These are phyloP conservation scores for Curvularia lunata DNA, from an alignment of 2,329 filamentous ascomycete genomes.

Conservation along the genomic window DNA sequence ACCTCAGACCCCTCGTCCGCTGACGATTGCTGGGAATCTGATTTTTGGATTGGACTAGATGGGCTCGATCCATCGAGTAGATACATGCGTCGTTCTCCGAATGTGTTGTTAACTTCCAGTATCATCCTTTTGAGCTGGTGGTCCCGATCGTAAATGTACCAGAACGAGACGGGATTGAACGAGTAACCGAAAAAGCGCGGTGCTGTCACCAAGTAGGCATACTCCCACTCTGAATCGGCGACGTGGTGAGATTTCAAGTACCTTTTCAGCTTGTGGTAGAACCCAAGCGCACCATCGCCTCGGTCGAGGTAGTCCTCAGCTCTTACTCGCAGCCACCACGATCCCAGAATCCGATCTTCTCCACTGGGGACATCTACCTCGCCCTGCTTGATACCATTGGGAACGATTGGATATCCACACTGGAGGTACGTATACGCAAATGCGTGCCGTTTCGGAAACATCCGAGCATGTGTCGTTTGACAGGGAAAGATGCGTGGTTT, in stretches of 20 bases:
- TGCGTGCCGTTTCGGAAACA: conserved; percentile 71
- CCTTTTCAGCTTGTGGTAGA: conserved; percentile 67
- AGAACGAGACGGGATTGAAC: conserved; percentile 80
- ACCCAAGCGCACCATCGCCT: conserved; percentile 57
- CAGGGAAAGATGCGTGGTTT: conserved; percentile 65
- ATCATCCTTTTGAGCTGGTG: conserved; percentile 68
- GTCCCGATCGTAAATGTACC: conserved; percentile 72
- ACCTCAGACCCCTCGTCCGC: conserved; percentile 8
- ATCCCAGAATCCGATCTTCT: conserved; percentile 38
- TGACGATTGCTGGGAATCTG: conserved; percentile 16
- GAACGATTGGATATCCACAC: conserved; percentile 71
- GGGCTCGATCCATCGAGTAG: conserved; percentile 55
- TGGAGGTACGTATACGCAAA: conserved; percentile 76
- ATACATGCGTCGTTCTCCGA: conserved; percentile 73
- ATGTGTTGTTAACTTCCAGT: conserved; percentile 78
- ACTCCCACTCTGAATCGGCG: conserved; percentile 66
- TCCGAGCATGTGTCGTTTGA: conserved; percentile 67
- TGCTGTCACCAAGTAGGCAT: conserved; percentile 74
- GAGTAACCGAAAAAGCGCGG: conserved; percentile 72
- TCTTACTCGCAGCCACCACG: conserved; percentile 65
- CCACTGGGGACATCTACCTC: conserved; percentile 26
- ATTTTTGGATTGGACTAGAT: conserved; percentile 36
- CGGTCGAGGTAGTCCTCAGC: conserved; percentile 67
- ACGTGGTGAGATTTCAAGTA: conserved; percentile 66
- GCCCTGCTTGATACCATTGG: conserved; percentile 53